Base-by-base conservation (phyloP, 1,139 yeast genomes). In the Kluyveromyces sp. region DNA sequence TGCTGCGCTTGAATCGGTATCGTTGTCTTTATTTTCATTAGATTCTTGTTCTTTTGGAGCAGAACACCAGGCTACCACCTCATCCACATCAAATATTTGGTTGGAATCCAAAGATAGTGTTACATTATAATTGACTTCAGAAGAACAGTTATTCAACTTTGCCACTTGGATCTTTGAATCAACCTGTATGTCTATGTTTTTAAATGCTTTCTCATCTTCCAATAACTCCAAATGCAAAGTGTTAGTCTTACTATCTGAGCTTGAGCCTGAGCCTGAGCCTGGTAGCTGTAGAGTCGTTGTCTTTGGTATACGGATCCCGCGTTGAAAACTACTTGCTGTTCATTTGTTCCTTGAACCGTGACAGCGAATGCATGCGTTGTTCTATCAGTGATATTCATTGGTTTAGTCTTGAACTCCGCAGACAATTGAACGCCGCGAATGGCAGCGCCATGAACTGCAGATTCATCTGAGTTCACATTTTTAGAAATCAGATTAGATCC, bases 401-500 rank as follows among this genome's bases (percentile, higher is more conserved):
- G 61, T 56, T 78, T 80, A 7, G 83, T 73, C 54, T 79, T 78
- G 61, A 81, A 82, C 54, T 78, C 74, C 40, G 76, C 74, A 30
- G 83, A 75, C 26, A 81, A 60, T 21, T 73, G 76, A 45, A 89
- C 84, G 10, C 94, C 98, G 52, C 89, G 77, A 42, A 85, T 70
- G 10, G 96, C 81, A 4, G 95, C 81, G 46, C 99, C 99, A 59
- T 87, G 73, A 10, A 89, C 96, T 49, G 88, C 89, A 50, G 97
- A 81, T 67, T 92, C 99, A 67, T 92, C 99, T 0, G 98, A 94
- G 64, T 92, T 92, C 43, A 94, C 95, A 47, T 83, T 87, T 64
- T 83, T 89, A n/a, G 96, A 75, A 43, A 94, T 71, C 47, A 73
- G 70, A 2, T 77, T 81, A 31, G 79, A 81, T 2, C 82, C 82